phyloP scores from a whole-genome alignment of 2,329 filamentous ascomycete species.

The Coniella lustricola region DNA sequence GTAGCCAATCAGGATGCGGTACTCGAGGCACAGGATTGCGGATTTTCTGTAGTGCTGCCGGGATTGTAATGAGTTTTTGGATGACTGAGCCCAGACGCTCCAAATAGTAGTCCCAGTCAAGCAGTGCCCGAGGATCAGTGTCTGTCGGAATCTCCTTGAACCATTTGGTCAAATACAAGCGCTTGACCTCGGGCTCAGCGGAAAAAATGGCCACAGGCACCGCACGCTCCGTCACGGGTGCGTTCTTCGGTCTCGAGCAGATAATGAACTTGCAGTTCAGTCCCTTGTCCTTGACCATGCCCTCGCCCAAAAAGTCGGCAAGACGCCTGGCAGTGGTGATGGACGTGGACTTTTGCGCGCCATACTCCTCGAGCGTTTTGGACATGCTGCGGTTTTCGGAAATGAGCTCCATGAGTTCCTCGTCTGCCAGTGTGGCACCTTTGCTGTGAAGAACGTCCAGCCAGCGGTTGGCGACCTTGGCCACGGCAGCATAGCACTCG shows the following conservation, averaged over 20 bases:
- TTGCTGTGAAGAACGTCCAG: conserved; percentile 88
- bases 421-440: conserved; percentile 83
- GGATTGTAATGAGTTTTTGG: conserved; percentile 98
- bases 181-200: conserved; percentile 80
- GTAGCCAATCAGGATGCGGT: conserved; percentile 92
- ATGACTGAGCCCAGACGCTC: conserved; percentile 95
- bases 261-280: conserved; percentile 99
- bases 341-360: conserved; percentile 92
- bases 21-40: conserved; percentile 91
- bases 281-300: conserved; percentile 99
- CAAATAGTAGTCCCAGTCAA: conserved; percentile 97
- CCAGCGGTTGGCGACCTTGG: conserved; percentile 93
- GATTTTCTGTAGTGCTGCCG: conserved; percentile 90
- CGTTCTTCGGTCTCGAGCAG: conserved; percentile 74
- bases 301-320: conserved; percentile 92
- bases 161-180: conserved; percentile 90
- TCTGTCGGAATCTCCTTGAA: conserved; percentile 85
- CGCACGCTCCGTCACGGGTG: conserved; percentile 89
- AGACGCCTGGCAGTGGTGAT: conserved; percentile 95
- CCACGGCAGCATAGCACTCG: conserved; percentile 86
- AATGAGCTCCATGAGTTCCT: conserved; percentile 98
- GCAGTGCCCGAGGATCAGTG: conserved; percentile 80
- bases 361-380: conserved; percentile 96
- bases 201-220: conserved; percentile 97
- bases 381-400: conserved; percentile 98